Evolutionary conservation across 805 yeast genomes (phyloP).

Genomic region (Candida easanensis): DNA sequence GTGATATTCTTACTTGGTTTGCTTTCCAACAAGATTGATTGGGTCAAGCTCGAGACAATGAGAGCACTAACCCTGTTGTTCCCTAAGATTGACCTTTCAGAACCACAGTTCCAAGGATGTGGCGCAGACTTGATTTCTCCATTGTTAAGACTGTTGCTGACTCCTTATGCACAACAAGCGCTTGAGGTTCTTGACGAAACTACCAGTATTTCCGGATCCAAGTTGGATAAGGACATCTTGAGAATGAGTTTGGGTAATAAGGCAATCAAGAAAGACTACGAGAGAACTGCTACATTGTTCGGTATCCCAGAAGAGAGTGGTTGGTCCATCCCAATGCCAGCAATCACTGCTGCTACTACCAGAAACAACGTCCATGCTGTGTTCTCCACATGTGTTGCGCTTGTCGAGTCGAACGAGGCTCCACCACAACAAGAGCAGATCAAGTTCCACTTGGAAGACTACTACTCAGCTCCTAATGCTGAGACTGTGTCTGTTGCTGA

Average conservation of each 20-base stretch:
- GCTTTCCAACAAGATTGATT: constrained; percentile 67
- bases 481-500: constrained; percentile 54
- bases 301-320: constrained; percentile 96
- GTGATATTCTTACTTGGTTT: constrained; percentile 76
- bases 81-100: constrained; percentile 71
- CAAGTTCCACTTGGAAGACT: constrained; percentile 60
- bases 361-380: constrained; percentile 95
- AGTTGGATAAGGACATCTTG: constrained; percentile 85
- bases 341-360: constrained; percentile 82
- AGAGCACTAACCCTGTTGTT: constrained; percentile 69
- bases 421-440: constrained; percentile 34
- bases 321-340: constrained; percentile 97
- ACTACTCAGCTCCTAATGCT: constrained; percentile 31
- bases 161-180: constrained; percentile 87
- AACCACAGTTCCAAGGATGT: constrained; percentile 78
- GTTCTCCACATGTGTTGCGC: constrained; percentile 70
- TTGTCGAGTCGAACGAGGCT: constrained; percentile 26
- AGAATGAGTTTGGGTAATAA: constrained; percentile 88
- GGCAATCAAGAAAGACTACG: constrained; percentile 75
- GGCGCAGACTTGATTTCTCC: constrained; percentile 97
- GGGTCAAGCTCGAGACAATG: constrained; percentile 83
- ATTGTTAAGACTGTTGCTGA: constrained; percentile 68
- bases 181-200: constrained; percentile 87
- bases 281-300: constrained; percentile 81
- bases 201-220: constrained; percentile 81